Conservation (phyloP, 2,329 filamentous ascomycete genomes). For the Arachnomyces sp. region DNA sequence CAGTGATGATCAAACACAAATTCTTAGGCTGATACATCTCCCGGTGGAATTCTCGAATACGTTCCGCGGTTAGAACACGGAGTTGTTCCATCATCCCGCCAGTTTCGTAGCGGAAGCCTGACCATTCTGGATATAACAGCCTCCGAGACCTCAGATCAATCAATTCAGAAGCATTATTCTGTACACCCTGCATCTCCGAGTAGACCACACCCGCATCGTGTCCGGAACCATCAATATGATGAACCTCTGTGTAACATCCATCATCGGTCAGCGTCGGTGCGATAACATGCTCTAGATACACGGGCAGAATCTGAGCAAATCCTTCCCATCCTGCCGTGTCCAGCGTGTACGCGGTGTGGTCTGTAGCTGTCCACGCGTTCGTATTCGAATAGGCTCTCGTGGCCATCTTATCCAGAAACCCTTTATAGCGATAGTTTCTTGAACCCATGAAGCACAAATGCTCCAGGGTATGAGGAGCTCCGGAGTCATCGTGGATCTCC, state of each 20-base stretch:
- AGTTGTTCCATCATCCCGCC: slow-evolving; percentile 93
- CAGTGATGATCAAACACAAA: slow-evolving; percentile 82
- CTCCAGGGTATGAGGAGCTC: slow-evolving; percentile 80
- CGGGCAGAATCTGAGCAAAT: slow-evolving; percentile 86
- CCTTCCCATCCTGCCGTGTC: slow-evolving; percentile 96
- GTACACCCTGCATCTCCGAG: slow-evolving; percentile 95
- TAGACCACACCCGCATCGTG: slow-evolving; percentile 97
- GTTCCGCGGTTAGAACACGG: slow-evolving; percentile 74
- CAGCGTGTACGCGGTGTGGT: slow-evolving; percentile 92
- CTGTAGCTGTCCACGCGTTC: slow-evolving; percentile 94
- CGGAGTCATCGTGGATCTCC: slow-evolving; percentile 95
- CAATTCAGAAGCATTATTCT: slow-evolving; percentile 75
- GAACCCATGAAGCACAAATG: slow-evolving; percentile 85
- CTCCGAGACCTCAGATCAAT: slow-evolving; percentile 79
- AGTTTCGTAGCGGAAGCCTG: slow-evolving; percentile 96
- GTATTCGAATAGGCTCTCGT: slow-evolving; percentile 88
- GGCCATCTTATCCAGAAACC: slow-evolving; percentile 86
- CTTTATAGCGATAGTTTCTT: slow-evolving; percentile 88
- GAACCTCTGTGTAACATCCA: slow-evolving; percentile 89
- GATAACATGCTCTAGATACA: slow-evolving; percentile 92
- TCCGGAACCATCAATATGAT: slow-evolving; percentile 87
- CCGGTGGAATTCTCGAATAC: slow-evolving; percentile 88
- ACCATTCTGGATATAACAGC: slow-evolving; percentile 76
- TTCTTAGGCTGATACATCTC: slow-evolving; percentile 99
- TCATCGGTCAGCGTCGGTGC: slow-evolving; percentile 87